Evolutionary conservation across 2,329 filamentous ascomycete species (phyloP).

Genomic region (Tricladium varicosporioides): DNA sequence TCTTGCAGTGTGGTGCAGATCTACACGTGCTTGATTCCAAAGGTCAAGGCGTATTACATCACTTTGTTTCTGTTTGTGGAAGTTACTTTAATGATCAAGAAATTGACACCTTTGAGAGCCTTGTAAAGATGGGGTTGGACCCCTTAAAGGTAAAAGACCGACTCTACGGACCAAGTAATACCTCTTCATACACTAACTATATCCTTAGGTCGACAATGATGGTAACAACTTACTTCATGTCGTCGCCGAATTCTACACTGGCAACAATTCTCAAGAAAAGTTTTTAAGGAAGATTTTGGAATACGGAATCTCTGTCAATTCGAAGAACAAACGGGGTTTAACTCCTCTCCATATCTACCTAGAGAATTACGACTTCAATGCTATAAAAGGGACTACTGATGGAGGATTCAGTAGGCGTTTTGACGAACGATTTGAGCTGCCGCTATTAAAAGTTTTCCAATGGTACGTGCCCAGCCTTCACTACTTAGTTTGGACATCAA

Average conservation of each 20-base stretch:
- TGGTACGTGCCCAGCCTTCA: background rate
- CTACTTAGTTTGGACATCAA: no score
- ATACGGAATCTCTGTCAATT: background rate
- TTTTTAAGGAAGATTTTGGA: slow-evolving; percentile 7
- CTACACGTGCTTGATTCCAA: slow-evolving; percentile 3
- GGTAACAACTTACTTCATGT: slow-evolving; percentile 9
- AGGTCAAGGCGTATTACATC: slow-evolving; percentile 3
- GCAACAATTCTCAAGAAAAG: background rate
- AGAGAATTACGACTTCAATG: background rate
- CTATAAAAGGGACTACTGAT: background rate
- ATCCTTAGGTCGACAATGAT: slow-evolving; percentile 5
- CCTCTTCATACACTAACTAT: background rate
- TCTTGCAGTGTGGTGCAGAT: slow-evolving; percentile 12
- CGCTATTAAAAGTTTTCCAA: background rate
- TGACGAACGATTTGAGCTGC: background rate
- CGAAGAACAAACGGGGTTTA: slow-evolving; percentile 6
- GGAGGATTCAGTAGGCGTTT: background rate
- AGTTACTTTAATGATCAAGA: background rate
- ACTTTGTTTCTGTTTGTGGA: background rate
- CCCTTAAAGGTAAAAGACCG: slow-evolving; percentile 2
- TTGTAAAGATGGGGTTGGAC: slow-evolving; percentile 10
- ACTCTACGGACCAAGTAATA: background rate
- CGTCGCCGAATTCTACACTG: background rate
- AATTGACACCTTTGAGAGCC: background rate
- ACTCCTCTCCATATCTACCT: slow-evolving; percentile 10